Base-by-base conservation (phyloP, 148 eudicot species). In the Euryodendron excelsum region DNA sequence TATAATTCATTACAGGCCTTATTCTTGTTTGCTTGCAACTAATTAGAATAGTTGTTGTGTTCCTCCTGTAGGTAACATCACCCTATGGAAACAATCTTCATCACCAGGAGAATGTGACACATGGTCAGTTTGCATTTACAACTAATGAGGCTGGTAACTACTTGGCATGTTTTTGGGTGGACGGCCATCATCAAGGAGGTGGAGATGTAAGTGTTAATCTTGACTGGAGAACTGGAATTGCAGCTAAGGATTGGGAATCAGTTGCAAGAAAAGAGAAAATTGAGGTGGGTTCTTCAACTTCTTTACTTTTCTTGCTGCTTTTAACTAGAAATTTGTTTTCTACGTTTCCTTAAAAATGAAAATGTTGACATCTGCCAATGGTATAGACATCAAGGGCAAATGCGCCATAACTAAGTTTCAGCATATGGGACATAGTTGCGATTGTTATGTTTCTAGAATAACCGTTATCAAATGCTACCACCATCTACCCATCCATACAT, bases 61-160 rank as follows among this genome's bases (percentile, higher is more conserved):
- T 74, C 31, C 55, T 74, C 30, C 31, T 71, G 56, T 47, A 93
- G 96, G 98, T 94, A 45, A 88, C 93, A 67, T 92, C 98, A 33
- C 98, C 98, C 20, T 91, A 80, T 77, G 98, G 98, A 34, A 89
- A 80, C 82, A 78, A 68, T 72, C 84, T 95, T 72, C 89, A 95
- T 72, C 81, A 85, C 55, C 80, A 74, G 58, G 93, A 89, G 71
- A 93, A 91, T 82, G 86, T 82, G 73, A 86, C 97, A 27, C 85
- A 90, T 78, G 98, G 98, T 34, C 94, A 95, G 75, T 95, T 93
- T 87, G 96, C 98, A 66, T 95, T 90, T 80, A 95, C 98, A 45
- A 85, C 96, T 4, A 82, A 76, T 27, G 98, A 95, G 80, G 86
- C 87, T 71, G 97, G 98, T 3, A 89, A 85, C 68, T 95, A 92